These are phyloP conservation scores for Fusarium pseudocircinatum DNA, from an alignment of 2,329 filamentous ascomycete species.

Conservation along the genomic window DNA sequence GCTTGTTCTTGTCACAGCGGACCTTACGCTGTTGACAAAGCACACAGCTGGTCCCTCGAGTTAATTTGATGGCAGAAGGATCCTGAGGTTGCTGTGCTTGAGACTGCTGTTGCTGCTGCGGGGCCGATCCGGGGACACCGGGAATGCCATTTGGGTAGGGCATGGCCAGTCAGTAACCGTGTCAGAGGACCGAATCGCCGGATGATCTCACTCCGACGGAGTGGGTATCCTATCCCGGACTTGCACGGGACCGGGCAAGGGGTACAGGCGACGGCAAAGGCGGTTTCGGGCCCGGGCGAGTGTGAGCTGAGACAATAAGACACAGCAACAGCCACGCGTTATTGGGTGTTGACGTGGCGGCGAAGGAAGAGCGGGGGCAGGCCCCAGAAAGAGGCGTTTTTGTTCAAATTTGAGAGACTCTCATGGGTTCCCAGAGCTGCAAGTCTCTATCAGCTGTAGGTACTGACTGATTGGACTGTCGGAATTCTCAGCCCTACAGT, in stretches of 20 bases:
- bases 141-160: conserved; percentile 36
- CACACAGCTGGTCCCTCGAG: conserved; percentile 71
- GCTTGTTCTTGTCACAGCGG: conserved; percentile 77
- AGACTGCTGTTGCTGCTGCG: conserved; percentile 37
- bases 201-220: conserved; percentile 3
- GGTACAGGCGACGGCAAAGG: background rate
- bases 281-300: conserved; percentile 5
- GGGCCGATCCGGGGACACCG: conserved; percentile 31
- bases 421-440: conserved; percentile 20
- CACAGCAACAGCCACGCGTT: background rate
- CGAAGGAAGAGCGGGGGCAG: background rate
- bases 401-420: conserved; percentile 4
- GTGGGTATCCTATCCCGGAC: conserved; percentile 23
- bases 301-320: conserved; percentile 5
- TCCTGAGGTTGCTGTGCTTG: conserved; percentile 47
- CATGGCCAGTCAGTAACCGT: conserved; percentile 22
- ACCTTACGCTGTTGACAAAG: conserved; percentile 81
- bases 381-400: conserved; percentile 10
- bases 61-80: conserved; percentile 62
- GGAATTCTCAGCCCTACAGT: background rate
- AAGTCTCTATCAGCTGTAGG: conserved; percentile 17
- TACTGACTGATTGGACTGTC: background rate
- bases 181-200: background rate
- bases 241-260: background rate
- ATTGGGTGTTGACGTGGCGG: conserved; percentile 1